Percentiles rank a stretch among this genome's conserved stretches.
These are phyloP conservation scores for Phytomonas francai DNA, from an alignment of 208 protist species.

Conservation along the genomic window DNA sequence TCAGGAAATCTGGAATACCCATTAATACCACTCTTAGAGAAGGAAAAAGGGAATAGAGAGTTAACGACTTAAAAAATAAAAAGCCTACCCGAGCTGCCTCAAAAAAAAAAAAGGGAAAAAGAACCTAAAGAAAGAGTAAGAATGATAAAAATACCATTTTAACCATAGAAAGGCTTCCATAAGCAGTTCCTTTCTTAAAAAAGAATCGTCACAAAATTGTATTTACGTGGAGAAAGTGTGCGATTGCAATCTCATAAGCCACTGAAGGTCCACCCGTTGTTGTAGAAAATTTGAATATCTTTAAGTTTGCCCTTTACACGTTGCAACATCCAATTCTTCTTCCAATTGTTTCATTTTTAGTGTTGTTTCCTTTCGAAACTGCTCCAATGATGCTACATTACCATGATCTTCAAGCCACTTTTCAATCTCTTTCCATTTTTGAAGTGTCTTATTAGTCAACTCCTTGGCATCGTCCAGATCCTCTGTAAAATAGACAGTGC, in stretches of 20 bases:
- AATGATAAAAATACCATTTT: slow-evolving; percentile 11
- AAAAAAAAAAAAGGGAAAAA: slow-evolving; percentile 18
- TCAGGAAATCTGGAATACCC: slow-evolving; percentile 82
- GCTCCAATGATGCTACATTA: slow-evolving; percentile 17
- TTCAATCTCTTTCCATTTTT: slow-evolving; percentile 39
- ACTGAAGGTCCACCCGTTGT: background rate
- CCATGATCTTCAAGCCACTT: slow-evolving; percentile 19
- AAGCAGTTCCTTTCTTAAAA: background rate
- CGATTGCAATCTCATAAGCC: background rate
- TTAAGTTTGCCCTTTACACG: slow-evolving; percentile 3
- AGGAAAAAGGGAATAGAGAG: background rate
- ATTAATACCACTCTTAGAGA: slow-evolving; percentile 13
- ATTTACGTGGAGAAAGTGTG: background rate
- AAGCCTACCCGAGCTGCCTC: background rate
- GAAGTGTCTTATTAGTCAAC: slow-evolving; percentile 41
- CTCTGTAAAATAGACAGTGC: slow-evolving; percentile 59
- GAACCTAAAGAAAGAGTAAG: background rate
- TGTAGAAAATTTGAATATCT: slow-evolving; percentile 5
- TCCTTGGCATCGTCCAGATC: slow-evolving; percentile 57
- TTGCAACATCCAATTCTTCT: slow-evolving; percentile 36
- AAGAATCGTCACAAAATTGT: background rate
- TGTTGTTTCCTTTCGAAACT: slow-evolving; percentile 40
- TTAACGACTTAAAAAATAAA: background rate
- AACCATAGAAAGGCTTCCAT: background rate
- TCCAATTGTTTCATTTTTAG: slow-evolving; percentile 67